Conservation (phyloP, 2,329 filamentous ascomycete species). For the Penicillium sp. region DNA sequence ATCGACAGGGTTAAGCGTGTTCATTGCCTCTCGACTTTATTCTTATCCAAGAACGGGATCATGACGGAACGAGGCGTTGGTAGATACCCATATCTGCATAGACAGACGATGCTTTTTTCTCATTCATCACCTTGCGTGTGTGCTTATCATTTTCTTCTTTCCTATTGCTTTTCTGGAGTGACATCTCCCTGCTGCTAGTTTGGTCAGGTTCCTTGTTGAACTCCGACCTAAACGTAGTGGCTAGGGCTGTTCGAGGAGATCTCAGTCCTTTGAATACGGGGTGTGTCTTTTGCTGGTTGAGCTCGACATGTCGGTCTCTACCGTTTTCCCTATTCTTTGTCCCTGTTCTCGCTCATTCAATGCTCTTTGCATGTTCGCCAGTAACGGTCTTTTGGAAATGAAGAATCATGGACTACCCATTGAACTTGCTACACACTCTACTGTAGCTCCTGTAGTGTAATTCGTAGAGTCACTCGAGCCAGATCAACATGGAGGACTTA, state of each 20-base stretch:
- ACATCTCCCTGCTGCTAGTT: slow-evolving; percentile 3
- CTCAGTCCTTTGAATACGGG: slow-evolving; percentile 12
- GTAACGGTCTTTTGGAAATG: slow-evolving; percentile 17
- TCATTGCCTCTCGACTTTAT: slow-evolving; percentile 26
- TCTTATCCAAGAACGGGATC: slow-evolving; percentile 34
- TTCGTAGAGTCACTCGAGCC: background rate
- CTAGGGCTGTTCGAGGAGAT: slow-evolving; percentile 11
- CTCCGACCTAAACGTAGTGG: background rate
- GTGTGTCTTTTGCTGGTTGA: slow-evolving; percentile 10
- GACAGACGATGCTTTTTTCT: slow-evolving; percentile 32
- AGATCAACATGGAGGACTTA: background rate
- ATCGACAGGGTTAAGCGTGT: slow-evolving; percentile 28
- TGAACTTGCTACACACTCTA: background rate
- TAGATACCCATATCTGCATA: slow-evolving; percentile 47
- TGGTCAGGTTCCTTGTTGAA: background rate
- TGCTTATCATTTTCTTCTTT: slow-evolving; percentile 18
- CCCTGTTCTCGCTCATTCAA: slow-evolving; percentile 20
- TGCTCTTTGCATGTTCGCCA: slow-evolving; percentile 14
- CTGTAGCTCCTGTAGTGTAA: background rate
- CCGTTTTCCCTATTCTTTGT: background rate
- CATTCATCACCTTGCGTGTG: slow-evolving; percentile 18
- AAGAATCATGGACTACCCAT: slow-evolving; percentile 13
- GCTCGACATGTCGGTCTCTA: slow-evolving; percentile 7
- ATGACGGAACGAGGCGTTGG: slow-evolving; percentile 47
- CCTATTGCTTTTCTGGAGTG: slow-evolving; percentile 12